These are phyloP conservation scores for Xylaria sp. DNA, from an alignment of 495 filamentous ascomycete genomes.

Conservation along the genomic window DNA sequence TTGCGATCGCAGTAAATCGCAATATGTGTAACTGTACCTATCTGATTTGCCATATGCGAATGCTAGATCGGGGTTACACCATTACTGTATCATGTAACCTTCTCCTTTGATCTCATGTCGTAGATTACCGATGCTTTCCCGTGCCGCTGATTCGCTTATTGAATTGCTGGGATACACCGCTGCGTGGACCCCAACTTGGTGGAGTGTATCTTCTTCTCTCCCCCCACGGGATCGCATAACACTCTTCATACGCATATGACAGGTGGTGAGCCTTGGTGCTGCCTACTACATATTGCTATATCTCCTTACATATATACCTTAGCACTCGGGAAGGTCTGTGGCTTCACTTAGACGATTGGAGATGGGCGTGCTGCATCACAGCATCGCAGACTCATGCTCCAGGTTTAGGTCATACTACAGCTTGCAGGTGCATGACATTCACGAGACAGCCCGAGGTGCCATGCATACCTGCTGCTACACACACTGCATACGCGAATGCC, in stretches of 20 bases:
- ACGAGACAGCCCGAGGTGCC: not conserved
- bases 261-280: not conserved
- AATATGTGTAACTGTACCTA: not conserved
- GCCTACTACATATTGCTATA: not conserved
- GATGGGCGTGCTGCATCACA: constrained; percentile 14
- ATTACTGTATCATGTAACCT: not conserved
- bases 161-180: not conserved
- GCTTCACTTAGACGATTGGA: constrained; percentile 19
- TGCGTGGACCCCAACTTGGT: not conserved
- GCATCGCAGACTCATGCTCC: not conserved
- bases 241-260: not conserved
- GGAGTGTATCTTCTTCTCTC: not conserved
- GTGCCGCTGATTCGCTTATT: not conserved
- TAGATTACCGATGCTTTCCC: not conserved
- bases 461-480: not conserved
- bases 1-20: not conserved
- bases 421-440: constrained; percentile 1
- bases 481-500: constrained; percentile 9
- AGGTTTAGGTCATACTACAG: not conserved
- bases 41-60: not conserved
- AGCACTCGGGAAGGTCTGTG: not conserved
- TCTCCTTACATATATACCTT: not conserved
- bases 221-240: not conserved
- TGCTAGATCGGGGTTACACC: not conserved
- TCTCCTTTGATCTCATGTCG: not conserved